phyloP scores from a whole-genome alignment of 2,329 filamentous ascomycete species.

The Didymella pinodella region DNA sequence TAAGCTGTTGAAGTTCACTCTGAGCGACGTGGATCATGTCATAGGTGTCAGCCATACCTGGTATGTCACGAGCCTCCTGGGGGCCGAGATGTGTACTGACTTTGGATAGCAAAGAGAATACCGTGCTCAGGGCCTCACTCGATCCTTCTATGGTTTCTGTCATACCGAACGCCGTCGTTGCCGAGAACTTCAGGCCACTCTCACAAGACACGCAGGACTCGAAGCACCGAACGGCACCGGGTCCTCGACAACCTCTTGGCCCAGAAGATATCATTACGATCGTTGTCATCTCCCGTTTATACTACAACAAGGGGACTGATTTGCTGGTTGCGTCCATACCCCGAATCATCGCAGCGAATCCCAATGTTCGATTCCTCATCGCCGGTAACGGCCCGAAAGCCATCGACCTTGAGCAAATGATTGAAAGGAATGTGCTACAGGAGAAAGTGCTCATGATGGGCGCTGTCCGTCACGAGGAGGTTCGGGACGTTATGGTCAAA shows the following conservation, averaged over 20 bases:
- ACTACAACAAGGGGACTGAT: conserved; percentile 99
- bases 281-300: conserved; percentile 94
- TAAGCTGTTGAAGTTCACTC: conserved; percentile 92
- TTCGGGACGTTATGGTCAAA: conserved; percentile 95
- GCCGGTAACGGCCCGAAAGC: conserved; percentile 95
- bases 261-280: conserved; percentile 92
- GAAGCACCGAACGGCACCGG: conserved; percentile 50
- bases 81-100: conserved; percentile 18
- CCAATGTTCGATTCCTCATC: conserved; percentile 96
- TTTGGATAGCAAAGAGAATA: conserved; percentile 86
- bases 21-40: conserved; percentile 97
- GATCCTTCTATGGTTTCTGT: conserved; percentile 98
- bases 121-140: conserved; percentile 88
- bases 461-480: conserved; percentile 91
- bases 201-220: conserved; percentile 49
- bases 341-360: conserved; percentile 85
- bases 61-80: conserved; percentile 56
- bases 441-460: conserved; percentile 93
- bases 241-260: conserved; percentile 73
- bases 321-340: conserved; percentile 96
- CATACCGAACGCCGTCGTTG: conserved; percentile 96
- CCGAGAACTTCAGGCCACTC: conserved; percentile 89
- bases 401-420: conserved; percentile 97
- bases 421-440: conserved; percentile 92
- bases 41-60: conserved; percentile 99